Percentiles rank a stretch among this genome's conserved stretches.
Evolutionary conservation across 352 stramenopile genomes (phyloP).

Genomic region (Pythium guiyangense): DNA sequence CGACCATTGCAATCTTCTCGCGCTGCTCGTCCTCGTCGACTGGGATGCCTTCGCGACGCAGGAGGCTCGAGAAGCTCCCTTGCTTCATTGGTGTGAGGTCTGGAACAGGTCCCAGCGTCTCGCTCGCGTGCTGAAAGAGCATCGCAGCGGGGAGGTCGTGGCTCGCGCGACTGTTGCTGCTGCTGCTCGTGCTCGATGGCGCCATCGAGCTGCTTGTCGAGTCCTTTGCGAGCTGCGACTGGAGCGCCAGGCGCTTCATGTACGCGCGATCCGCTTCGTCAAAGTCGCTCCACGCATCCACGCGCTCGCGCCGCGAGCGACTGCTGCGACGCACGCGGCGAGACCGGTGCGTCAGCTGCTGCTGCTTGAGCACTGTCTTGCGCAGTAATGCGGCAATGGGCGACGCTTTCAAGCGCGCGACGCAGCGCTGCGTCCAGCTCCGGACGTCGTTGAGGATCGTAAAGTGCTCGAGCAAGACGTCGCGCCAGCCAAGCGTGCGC

Average conservation of each 20-base stretch:
- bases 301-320: background rate
- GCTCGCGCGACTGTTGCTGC: background rate
- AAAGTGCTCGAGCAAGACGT: conserved; percentile 30
- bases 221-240: background rate
- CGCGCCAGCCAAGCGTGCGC: conserved; percentile 31
- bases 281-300: conserved; percentile 32
- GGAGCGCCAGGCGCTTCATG: conserved; percentile 29
- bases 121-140: background rate
- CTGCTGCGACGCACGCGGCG: conserved; percentile 13
- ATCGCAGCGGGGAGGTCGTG: background rate
- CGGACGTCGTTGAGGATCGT: conserved; percentile 33
- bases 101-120: conserved; percentile 7
- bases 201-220: background rate
- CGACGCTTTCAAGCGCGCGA: conserved; percentile 20
- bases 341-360: conserved; percentile 1
- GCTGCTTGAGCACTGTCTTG: conserved; percentile 9
- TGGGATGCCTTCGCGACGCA: conserved; percentile 39
- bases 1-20: conserved; percentile 22
- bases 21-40: conserved; percentile 42
- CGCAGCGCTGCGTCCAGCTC: conserved; percentile 21
- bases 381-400: conserved; percentile 7
- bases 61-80: conserved; percentile 40
- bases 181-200: background rate
- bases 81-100: conserved; percentile 32
- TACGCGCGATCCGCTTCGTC: conserved; percentile 42